Conservation (phyloP, 2,329 filamentous ascomycete species). For the Alternaria panax region DNA sequence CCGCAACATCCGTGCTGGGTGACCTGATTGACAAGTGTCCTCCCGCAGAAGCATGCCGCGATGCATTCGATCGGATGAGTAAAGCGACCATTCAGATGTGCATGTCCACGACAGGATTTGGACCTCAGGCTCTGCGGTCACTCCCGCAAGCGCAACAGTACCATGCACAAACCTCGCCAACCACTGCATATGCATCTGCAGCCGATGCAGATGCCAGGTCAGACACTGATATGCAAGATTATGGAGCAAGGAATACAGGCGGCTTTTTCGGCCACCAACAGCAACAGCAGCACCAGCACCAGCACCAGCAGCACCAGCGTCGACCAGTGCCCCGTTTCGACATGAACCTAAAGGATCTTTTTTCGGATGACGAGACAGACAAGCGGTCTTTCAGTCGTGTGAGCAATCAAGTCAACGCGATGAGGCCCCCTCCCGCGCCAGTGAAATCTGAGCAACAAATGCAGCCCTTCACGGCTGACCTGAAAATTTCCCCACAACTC, state of each 20-base stretch:
- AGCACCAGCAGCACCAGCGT: constrained; percentile 45
- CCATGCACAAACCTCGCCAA: constrained; percentile 31
- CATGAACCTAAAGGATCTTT: constrained; percentile 51
- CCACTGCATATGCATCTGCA: constrained; percentile 36
- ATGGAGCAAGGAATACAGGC: constrained; percentile 22
- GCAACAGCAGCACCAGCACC: constrained; percentile 29
- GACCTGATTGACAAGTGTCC: constrained; percentile 95
- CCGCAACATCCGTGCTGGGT: constrained; percentile 88
- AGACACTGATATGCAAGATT: constrained; percentile 46
- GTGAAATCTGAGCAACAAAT: constrained; percentile 36
- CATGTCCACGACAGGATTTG: constrained; percentile 84
- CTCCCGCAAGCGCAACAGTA: constrained; percentile 29
- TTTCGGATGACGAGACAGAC: constrained; percentile 51
- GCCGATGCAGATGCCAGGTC: constrained; percentile 43
- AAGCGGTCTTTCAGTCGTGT: constrained; percentile 49
- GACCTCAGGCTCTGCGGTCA: constrained; percentile 51
- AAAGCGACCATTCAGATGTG: constrained; percentile 97
- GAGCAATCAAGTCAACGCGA: constrained; percentile 46
- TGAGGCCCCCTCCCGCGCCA: constrained; percentile 41
- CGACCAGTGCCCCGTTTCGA: constrained; percentile 65
- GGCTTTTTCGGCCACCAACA: constrained; percentile 26
- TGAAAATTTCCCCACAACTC: constrained; percentile 48
- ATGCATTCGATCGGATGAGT: constrained; percentile 93
- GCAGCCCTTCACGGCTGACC: constrained; percentile 34
- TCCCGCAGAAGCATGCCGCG: constrained; percentile 90